Evolutionary conservation across 1,284 basidiomycete species (phyloP).

Genomic region (Sanghuangporus baumii): DNA sequence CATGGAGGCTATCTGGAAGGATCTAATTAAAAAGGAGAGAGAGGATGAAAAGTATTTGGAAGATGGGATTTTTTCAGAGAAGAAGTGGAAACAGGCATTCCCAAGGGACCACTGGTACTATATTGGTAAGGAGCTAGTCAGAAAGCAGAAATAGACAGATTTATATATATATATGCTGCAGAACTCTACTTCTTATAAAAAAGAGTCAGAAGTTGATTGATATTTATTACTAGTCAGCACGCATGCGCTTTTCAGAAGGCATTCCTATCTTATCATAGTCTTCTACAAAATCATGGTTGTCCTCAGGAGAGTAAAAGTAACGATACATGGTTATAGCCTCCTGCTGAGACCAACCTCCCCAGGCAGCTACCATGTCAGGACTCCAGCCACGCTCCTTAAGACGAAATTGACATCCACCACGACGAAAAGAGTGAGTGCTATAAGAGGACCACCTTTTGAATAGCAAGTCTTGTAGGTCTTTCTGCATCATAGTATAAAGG

Average conservation of each 20-base stretch:
- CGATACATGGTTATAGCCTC: slow-evolving; percentile 23
- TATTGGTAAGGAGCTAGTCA: neutral
- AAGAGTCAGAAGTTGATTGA: neutral
- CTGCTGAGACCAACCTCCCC: slow-evolving; percentile 25
- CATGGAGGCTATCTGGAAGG: neutral
- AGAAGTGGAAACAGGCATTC: neutral
- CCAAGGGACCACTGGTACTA: neutral
- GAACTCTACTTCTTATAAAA: neutral
- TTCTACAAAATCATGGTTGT: slow-evolving; percentile 24
- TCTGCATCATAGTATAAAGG: slow-evolving; percentile 15
- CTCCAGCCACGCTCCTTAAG: slow-evolving; percentile 18
- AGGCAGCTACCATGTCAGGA: slow-evolving; percentile 21
- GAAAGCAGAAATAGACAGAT: neutral
- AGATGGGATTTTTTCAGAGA: neutral
- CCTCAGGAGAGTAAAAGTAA: slow-evolving; percentile 25
- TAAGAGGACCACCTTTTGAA: slow-evolving; percentile 22
- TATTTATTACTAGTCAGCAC: neutral
- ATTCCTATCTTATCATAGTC: slow-evolving; percentile 13
- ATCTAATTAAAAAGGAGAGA: neutral
- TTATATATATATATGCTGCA: neutral
- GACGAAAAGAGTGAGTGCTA: slow-evolving; percentile 24
- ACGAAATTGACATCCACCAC: slow-evolving; percentile 24
- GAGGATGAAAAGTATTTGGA: neutral
- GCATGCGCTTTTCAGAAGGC: neutral
- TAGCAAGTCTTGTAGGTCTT: slow-evolving; percentile 20